Conservation (phyloP, 768 basidiomycete species). For the Krasilnikovozyma curviuscula region DNA sequence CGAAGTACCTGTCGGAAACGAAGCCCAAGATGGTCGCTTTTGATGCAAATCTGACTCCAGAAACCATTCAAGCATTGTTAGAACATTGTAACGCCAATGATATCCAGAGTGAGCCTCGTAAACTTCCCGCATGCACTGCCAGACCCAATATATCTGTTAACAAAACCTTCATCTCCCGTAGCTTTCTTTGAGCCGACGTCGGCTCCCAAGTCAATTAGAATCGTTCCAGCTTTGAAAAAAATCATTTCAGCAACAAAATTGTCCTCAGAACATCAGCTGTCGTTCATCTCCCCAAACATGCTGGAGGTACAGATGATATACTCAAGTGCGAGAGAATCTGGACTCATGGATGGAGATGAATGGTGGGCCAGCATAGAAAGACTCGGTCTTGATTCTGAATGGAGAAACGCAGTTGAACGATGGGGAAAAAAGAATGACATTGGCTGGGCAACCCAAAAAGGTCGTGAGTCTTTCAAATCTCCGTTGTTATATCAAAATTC, state of each 20-base stretch:
- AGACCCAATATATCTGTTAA: background rate
- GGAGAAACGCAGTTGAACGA: constrained; percentile 34
- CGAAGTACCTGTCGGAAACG: background rate
- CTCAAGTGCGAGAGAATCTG: constrained; percentile 12
- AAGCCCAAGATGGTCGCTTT: constrained; percentile 44
- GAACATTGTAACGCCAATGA: constrained; percentile 32
- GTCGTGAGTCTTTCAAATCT: background rate
- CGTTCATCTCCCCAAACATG: constrained; percentile 67
- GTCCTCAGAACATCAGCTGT: constrained; percentile 30
- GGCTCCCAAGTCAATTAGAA: constrained; percentile 49
- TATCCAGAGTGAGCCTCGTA: constrained; percentile 36
- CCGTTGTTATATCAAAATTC: background rate
- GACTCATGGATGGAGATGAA: constrained; percentile 35
- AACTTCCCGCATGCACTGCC: constrained; percentile 5
- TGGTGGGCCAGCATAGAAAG: constrained; percentile 52
- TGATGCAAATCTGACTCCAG: constrained; percentile 53
- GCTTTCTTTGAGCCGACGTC: constrained; percentile 91
- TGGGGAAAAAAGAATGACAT: constrained; percentile 39
- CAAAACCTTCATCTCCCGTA: constrained; percentile 21
- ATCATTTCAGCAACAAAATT: constrained; percentile 2
- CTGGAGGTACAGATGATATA: constrained; percentile 44
- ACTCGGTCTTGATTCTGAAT: constrained; percentile 46
- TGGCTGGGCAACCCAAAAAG: constrained; percentile 25
- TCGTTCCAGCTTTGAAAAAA: constrained; percentile 38
- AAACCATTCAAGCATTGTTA: constrained; percentile 37